Base-by-base conservation (phyloP, 805 yeast genomes). In the Zygotorulaspora chibaensis region DNA sequence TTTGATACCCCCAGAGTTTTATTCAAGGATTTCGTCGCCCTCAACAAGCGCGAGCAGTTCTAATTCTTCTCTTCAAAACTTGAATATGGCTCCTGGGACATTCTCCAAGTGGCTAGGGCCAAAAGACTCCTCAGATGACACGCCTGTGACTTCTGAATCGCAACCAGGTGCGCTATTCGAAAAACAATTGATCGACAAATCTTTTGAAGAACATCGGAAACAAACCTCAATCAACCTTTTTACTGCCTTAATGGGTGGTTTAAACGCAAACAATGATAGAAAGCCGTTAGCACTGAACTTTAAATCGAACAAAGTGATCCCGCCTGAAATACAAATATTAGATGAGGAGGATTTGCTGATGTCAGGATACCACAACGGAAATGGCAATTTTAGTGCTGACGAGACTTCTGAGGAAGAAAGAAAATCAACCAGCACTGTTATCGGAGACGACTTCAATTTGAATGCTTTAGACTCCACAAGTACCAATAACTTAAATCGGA, bases 1-100 rank as follows among this genome's bases (percentile, higher is more conserved):
- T 1, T 46, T 62, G 42, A 65, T 65, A n/a, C 69, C 69, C 3
- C 69, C 69, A 0, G 69, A 63, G 40, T 63, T 65, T 45, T 62
- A 61, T 40, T 63, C 67, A 2, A 55, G 65, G 36, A 52, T 64
- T 20, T 61, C 68, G 2, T 55, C 67, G 2, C 67, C 68, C 8
- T 55, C 66, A 8, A 50, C 66, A 13, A 62, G 65, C 40, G 57
- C 54, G 15, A 61, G 61, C 40, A 63, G 62, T 40, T 62, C 67
- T 2, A 57, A 50, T 46, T 47, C 60, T 7, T 62, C 68, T 0
- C 45, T 62, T 27, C 50, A 52, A 11, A 54, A 56, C 36, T 28
- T 56, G 29, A 53, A 47, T 40, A 46, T 50, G 40, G 46, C 53
- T 4, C 58, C 61, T 13, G 57, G 57, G 8, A 54, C 59, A 3